Percentiles rank a stretch among this genome's conserved stretches.
These are phyloP conservation scores for Naegleria lovaniensis DNA, from an alignment of 208 protist genomes.

Conservation along the genomic window DNA sequence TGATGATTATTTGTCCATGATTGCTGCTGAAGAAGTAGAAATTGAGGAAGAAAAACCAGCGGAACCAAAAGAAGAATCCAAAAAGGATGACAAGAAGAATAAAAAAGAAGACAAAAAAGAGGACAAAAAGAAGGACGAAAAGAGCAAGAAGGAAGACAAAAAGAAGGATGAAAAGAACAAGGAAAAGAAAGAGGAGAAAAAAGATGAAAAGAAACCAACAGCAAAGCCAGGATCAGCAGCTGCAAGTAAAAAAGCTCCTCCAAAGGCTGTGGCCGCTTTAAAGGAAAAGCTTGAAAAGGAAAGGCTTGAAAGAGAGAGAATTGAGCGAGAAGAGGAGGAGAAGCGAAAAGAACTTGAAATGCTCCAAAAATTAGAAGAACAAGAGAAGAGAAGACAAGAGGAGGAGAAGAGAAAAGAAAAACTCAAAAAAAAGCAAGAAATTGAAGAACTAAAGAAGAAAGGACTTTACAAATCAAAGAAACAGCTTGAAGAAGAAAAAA, in stretches of 20 bases:
- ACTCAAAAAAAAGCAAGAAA: slow-evolving; percentile 45
- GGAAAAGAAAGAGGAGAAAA: slow-evolving; percentile 57
- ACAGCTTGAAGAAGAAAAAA: slow-evolving; percentile 29
- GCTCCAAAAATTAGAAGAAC: slow-evolving; percentile 48
- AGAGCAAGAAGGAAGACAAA: slow-evolving; percentile 68
- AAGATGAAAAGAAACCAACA: slow-evolving; percentile 57
- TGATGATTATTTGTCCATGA: background rate
- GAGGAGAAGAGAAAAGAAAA: slow-evolving; percentile 22
- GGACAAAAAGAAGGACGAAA: slow-evolving; percentile 58
- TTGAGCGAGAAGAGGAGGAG: slow-evolving; percentile 26
- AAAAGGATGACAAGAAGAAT: slow-evolving; percentile 71
- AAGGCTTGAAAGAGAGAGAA: background rate
- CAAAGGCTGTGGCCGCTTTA: background rate
- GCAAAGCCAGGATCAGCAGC: slow-evolving; percentile 54
- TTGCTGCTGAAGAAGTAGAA: slow-evolving; percentile 14
- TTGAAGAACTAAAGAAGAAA: slow-evolving; percentile 51
- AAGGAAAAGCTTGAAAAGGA: background rate
- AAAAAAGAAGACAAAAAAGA: background rate
- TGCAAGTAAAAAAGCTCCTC: background rate
- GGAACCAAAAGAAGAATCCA: background rate
- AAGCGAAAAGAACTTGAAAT: slow-evolving; percentile 49
- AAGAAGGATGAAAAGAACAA: slow-evolving; percentile 69
- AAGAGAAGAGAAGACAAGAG: background rate
- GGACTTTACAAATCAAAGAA: slow-evolving; percentile 34
- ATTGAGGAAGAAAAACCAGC: background rate